Base-by-base conservation (phyloP, 2,329 filamentous ascomycete genomes). In the Colletotrichum cereale region DNA sequence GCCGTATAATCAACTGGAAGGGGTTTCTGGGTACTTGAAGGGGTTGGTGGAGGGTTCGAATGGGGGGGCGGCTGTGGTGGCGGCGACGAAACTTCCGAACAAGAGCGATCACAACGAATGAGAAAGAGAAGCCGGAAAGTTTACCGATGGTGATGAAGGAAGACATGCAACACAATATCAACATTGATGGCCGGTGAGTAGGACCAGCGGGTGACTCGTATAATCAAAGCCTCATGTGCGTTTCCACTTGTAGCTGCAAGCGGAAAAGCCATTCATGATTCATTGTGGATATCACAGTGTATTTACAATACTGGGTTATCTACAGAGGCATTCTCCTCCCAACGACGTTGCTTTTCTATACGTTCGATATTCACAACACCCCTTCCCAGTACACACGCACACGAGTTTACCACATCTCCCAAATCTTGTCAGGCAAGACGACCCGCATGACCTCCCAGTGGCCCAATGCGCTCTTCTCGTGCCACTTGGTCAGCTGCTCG, bases 381-480 rank as follows among this genome's bases (percentile, higher is more conserved):
- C 18, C 38, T 56, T 56, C 34, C 52, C 53, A 38, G 31, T 36
- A 21, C 8, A 21, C 8, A 50, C 21, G 11, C 21, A 62, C 42
- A 61, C 2, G 57, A 31, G 2, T 73, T 87, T 81, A 97, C 94
- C 94, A 98, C 77, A 90, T 88, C 83, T 97, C 92, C 96, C 96
- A 99, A 34, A 98, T 89, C 16, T 84, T 83, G 67, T 85, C 85
- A 1, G 95, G 95, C 73, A 98, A 75, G 3, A 98, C 95, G 0
- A 84, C 89, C 78, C 96, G 89, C 95, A 99, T 99, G 57, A 99
- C 92, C 53, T 84, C 85, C 96, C 96, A 99, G 83, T 99, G 96
- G 12, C 93, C 93, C 63, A 93, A 79, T 0, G 95, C 95, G 76
- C 93, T 94, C 77, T 89, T 85, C 77, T 90, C 86, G 79, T 97